These are phyloP conservation scores for Ganoderma sinense DNA, from an alignment of 1,284 basidiomycete species.

Conservation along the genomic window DNA sequence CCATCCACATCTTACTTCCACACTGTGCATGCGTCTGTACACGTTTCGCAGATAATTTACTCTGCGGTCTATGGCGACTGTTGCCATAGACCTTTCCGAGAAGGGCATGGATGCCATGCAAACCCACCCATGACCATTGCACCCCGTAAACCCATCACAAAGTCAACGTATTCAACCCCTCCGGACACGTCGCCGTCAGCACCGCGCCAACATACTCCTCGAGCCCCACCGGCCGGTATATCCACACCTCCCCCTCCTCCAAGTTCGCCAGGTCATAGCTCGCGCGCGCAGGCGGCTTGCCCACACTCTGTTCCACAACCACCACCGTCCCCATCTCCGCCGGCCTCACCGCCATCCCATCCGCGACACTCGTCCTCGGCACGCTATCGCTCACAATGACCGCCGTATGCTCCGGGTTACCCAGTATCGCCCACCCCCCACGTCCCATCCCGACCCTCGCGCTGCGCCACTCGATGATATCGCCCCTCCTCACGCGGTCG, in stretches of 20 bases:
- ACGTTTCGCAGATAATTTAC: not conserved
- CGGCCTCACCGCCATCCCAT: conserved; percentile 36
- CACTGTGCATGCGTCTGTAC: not conserved
- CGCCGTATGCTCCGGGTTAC: conserved; percentile 47
- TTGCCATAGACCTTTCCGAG: not conserved
- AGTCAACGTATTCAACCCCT: conserved; percentile 27
- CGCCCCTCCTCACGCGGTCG: conserved; percentile 57
- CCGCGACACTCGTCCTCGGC: conserved; percentile 33
- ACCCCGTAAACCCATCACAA: conserved; percentile 9
- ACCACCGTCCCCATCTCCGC: conserved; percentile 41
- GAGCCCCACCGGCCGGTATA: conserved; percentile 48
- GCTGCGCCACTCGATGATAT: conserved; percentile 62
- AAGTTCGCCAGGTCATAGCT: conserved; percentile 43
- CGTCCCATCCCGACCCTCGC: conserved; percentile 44
- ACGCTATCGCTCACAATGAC: conserved; percentile 43
- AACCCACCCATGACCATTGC: not conserved
- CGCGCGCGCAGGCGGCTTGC: conserved; percentile 37
- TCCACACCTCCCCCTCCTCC: conserved; percentile 48
- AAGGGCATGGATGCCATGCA: not conserved
- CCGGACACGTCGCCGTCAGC: conserved; percentile 35
- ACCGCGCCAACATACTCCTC: conserved; percentile 42
- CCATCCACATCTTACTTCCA: not conserved
- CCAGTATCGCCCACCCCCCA: conserved; percentile 36
- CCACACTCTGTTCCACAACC: conserved; percentile 47
- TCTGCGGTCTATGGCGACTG: not conserved